Base-by-base conservation (phyloP, 768 basidiomycete genomes). In the Melanogaster broomeanus region DNA sequence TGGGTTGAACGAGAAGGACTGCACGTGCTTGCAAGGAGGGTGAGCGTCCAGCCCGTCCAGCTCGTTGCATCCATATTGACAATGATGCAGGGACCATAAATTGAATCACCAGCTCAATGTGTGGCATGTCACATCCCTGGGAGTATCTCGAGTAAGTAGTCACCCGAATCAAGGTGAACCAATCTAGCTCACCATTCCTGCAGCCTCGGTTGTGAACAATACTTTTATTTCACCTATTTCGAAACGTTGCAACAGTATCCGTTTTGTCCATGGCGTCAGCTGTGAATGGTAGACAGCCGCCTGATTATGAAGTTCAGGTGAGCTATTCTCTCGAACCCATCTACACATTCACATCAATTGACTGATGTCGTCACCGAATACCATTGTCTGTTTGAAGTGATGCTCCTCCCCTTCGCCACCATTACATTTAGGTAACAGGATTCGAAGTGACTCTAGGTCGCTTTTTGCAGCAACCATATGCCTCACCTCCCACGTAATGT, bases 81-180 rank as follows among this genome's bases (percentile, higher is more conserved):
- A 74, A 60, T 0, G 70, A 70, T 1, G 49, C 18, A 0, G 73
- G 71, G 0, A 71, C 60, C 4, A 61, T 61, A 46, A 72, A 72
- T 47, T 75, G 72, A 25, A 73, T 55, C 2, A 71, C 62, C 5
- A 64, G 62, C 22, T 67, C 63, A 35, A 75, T 63, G 49, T 75
- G 66, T 0, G 67, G 64, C 21, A 74, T 72, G 42, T 72, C 67
- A 3, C 60, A 55, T 12, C 70, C 70, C 69, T 71, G 42, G 3
- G 4, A n/a, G 39, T n/a, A 39, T 38, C 7, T 16, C n/a, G n/a
- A n/a, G n/a, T n/a, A 12, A 16, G 24, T 13, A 35, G 15, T 12
- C 12, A 35, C 21, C 34, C 3, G 27, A 39, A 30, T 27, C 18
- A n/a, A 27, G 28, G n/a, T 27, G 12, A 18, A 11, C 42, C 31